Evolutionary conservation across 352 stramenopile species (phyloP).

Genomic region (Pythium biforme): DNA sequence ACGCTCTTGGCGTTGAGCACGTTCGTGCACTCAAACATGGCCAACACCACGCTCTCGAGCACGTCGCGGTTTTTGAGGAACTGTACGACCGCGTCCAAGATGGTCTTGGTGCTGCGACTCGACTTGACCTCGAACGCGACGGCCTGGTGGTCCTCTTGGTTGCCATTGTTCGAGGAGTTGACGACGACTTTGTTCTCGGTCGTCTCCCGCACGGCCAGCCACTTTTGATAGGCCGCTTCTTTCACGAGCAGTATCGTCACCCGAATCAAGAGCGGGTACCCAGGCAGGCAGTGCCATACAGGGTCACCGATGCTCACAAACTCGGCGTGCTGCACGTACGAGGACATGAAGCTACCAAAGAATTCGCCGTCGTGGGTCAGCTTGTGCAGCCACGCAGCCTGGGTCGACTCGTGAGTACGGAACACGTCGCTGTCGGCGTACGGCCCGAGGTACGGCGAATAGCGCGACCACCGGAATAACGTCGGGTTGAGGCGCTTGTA

Average conservation of each 20-base stretch:
- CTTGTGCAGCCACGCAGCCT: conserved; percentile 49
- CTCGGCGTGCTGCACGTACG: conserved; percentile 50
- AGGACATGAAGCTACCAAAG: conserved; percentile 69
- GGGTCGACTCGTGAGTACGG: conserved; percentile 38
- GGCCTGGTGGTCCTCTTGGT: conserved; percentile 25
- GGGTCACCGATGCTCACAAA: conserved; percentile 36
- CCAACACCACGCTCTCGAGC: conserved; percentile 62
- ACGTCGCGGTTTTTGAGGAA: conserved; percentile 61
- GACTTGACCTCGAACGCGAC: conserved; percentile 48
- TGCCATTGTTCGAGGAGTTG: conserved; percentile 21
- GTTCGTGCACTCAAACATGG: conserved; percentile 76
- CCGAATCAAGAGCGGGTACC: conserved; percentile 61
- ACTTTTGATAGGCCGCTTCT: conserved; percentile 67
- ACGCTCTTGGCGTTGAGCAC: conserved; percentile 64
- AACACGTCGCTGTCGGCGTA: conserved; percentile 65
- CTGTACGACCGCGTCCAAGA: conserved; percentile 55
- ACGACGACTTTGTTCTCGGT: conserved; percentile 29
- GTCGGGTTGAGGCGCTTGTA: conserved; percentile 58
- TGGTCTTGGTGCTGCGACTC: conserved; percentile 47
- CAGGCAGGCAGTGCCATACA: conserved; percentile 53
- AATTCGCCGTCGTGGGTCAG: conserved; percentile 71
- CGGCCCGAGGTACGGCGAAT: conserved; percentile 50
- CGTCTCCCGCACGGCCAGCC: conserved; percentile 49
- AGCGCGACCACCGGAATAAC: conserved; percentile 58
- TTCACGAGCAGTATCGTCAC: conserved; percentile 60